Evolutionary conservation across 139 green algal genomes (phyloP), one percentile per base, ranked within the genome.

Genomic region (Bryopsis sp.): DNA sequence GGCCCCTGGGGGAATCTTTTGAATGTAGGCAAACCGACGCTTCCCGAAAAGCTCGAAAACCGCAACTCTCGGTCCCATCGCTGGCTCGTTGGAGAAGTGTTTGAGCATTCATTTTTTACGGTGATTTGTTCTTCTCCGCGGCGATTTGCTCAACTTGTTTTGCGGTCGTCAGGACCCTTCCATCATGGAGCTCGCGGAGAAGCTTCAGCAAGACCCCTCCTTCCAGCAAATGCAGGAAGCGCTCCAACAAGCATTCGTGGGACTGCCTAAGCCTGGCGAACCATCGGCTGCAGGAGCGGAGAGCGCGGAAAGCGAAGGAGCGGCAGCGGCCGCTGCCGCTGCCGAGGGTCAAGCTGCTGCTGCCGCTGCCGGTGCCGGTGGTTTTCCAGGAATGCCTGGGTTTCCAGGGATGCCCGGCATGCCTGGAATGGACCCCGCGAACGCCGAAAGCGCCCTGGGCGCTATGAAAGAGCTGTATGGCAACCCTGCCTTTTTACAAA

Each of bases 401-500:
- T 7, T 19, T n/a, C n/a, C 54, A 19, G 7, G 11, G 54, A 19
- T 73, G 60, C 63, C 71, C 11, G 59, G 33, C 1, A 64, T 69
- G 33, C 70, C 71, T 0, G 74, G 63, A 22, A 67, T 71, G 59
- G 35, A 50, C 60, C 66, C 72, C 11, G 70, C 64, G 19, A 36
- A 93, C 59, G 81, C 85, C 7, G 70, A 66, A n/a, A 81, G 85
- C 76, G 91, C 91, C 66, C 85, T 87, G 71, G 68, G 88, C 58
- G 87, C 86, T 32, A 93, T 93, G 86, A 72, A 73, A n/a, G 54
- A 72, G 38, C 85, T 95, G 74, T 83, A 92, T 65, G 64, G 80
- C 48, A 92, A 95, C 81, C 78, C 81, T 28, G 36, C 82, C 29
- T 95, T 95, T 74, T 84, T 92, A 75, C 59, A 91, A 71, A 91